Percentiles rank a stretch among this genome's conserved stretches.
Evolutionary conservation across 805 yeast species (phyloP).

Genomic region (Ogataea sp.): DNA sequence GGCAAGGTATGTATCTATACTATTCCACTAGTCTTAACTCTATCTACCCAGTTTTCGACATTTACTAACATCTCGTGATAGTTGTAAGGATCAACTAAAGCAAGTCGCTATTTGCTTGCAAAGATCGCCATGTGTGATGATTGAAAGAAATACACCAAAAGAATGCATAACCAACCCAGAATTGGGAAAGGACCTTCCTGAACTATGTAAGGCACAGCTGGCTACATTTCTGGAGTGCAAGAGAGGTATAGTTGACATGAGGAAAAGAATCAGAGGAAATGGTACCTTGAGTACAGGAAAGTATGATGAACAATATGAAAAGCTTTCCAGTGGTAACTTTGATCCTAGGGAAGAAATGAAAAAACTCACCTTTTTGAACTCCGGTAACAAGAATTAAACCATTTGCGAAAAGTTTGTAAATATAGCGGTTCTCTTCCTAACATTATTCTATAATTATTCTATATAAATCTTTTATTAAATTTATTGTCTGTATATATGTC

Average conservation of each 20-base stretch:
- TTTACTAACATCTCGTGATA: constrained; percentile 22
- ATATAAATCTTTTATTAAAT: not conserved
- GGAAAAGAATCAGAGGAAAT: constrained; percentile 87
- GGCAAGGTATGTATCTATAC: constrained; percentile 42
- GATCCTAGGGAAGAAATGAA: constrained; percentile 74
- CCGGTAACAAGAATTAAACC: constrained; percentile 33
- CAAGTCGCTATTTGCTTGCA: constrained; percentile 96
- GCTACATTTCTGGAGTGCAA: constrained; percentile 85
- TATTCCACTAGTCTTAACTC: no score
- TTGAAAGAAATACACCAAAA: constrained; percentile 83
- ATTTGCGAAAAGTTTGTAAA: not conserved
- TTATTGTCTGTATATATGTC: not conserved
- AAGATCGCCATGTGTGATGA: constrained; percentile 91
- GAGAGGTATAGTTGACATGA: constrained; percentile 84
- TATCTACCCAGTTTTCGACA: no score
- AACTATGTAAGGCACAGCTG: constrained; percentile 77
- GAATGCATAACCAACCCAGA: constrained; percentile 80
- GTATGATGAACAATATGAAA: constrained; percentile 80
- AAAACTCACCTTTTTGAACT: constrained; percentile 57
- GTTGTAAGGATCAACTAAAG: constrained; percentile 89
- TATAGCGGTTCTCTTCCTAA: not conserved
- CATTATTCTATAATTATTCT: not conserved
- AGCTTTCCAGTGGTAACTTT: constrained; percentile 72
- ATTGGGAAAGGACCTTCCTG: constrained; percentile 71
- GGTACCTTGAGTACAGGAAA: constrained; percentile 91